Evolutionary conservation across 352 stramenopile genomes (phyloP).

Genomic region (Phytophthora megakarya): DNA sequence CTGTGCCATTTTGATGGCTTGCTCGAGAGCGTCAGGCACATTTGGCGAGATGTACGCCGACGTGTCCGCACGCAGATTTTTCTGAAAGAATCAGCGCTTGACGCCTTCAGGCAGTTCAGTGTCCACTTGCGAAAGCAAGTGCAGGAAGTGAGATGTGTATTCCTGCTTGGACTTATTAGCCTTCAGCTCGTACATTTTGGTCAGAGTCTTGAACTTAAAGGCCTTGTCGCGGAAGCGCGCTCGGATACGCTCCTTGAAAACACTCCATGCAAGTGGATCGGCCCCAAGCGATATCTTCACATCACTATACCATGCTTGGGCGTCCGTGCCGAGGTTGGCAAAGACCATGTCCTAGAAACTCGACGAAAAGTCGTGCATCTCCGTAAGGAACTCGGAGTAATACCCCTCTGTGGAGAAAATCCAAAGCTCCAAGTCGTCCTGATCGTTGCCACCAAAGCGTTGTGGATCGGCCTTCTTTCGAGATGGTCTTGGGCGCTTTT

Average conservation of each 20-base stretch:
- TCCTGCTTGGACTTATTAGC: slow-evolving; percentile 7
- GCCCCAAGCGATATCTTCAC: slow-evolving; percentile 9
- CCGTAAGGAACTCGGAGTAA: neutral
- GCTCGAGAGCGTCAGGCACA: slow-evolving; percentile 4
- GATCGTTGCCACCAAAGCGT: too few relatives aligned
- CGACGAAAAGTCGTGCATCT: too few relatives aligned
- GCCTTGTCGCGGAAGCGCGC: slow-evolving; percentile 13
- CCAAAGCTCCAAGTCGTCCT: slow-evolving; percentile 17
- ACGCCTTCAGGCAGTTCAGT: slow-evolving; percentile 3
- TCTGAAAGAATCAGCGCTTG: slow-evolving; percentile 16
- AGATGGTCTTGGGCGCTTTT: too few relatives aligned
- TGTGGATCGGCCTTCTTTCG: too few relatives aligned
- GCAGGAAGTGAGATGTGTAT: slow-evolving; percentile 4
- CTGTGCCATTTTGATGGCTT: slow-evolving; percentile 3
- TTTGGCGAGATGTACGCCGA: slow-evolving; percentile 12
- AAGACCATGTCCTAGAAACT: slow-evolving; percentile 10
- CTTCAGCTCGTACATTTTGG: slow-evolving; percentile 17
- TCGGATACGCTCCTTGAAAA: slow-evolving; percentile 19
- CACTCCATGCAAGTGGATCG: neutral
- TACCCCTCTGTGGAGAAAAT: slow-evolving; percentile 25
- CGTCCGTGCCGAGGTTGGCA: slow-evolving; percentile 9
- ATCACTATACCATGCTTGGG: slow-evolving; percentile 12
- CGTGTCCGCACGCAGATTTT: slow-evolving; percentile 13
- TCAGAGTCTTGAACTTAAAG: slow-evolving; percentile 12
- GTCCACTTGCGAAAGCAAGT: slow-evolving; percentile 3